Conservation (phyloP, 352 stramenopile genomes). For the Globisporangium camurandrum region DNA sequence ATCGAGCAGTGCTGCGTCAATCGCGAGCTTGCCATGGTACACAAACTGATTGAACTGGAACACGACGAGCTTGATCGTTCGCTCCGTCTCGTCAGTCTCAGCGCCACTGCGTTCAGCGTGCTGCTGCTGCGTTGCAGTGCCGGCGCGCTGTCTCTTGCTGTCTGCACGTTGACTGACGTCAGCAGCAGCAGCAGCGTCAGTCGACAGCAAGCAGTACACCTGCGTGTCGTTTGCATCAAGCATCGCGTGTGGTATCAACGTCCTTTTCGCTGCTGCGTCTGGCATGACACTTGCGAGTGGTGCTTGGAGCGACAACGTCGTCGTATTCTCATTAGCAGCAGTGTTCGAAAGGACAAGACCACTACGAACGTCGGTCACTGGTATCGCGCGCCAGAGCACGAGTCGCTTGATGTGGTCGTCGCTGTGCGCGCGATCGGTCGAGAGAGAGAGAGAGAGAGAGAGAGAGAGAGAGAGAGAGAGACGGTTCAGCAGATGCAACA, state of each 20-base stretch:
- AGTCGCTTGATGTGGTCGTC: constrained; percentile 57
- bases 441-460: too few species aligned
- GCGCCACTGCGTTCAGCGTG: neutral
- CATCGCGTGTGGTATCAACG: constrained; percentile 8
- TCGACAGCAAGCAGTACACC: constrained; percentile 39
- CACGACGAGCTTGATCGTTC: constrained; percentile 26
- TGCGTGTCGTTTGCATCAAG: constrained; percentile 55
- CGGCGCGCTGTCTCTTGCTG: too few species aligned
- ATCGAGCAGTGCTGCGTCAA: constrained; percentile 23
- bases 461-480: too few species aligned
- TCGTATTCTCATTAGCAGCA: too few species aligned
- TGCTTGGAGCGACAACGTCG: neutral
- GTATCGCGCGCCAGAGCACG: constrained; percentile 52
- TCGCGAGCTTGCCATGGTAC: constrained; percentile 28
- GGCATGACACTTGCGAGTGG: neutral
- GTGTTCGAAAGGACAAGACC: constrained; percentile 6
- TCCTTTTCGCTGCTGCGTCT: constrained; percentile 16
- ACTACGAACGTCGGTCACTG: constrained; percentile 2
- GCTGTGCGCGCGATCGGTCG: too few species aligned
- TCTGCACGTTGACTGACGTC: too few species aligned
- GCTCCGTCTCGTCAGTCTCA: neutral
- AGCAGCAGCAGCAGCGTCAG: too few species aligned
- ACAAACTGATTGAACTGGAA: constrained; percentile 67
- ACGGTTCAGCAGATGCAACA: too few species aligned
- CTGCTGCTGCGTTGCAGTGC: constrained; percentile 1